A percentile compares a stretch with the other conserved stretches of the same genome.
These are phyloP conservation scores for Nannochloropsis oceanica DNA, from an alignment of 108 stramenopile species.

Conservation along the genomic window DNA sequence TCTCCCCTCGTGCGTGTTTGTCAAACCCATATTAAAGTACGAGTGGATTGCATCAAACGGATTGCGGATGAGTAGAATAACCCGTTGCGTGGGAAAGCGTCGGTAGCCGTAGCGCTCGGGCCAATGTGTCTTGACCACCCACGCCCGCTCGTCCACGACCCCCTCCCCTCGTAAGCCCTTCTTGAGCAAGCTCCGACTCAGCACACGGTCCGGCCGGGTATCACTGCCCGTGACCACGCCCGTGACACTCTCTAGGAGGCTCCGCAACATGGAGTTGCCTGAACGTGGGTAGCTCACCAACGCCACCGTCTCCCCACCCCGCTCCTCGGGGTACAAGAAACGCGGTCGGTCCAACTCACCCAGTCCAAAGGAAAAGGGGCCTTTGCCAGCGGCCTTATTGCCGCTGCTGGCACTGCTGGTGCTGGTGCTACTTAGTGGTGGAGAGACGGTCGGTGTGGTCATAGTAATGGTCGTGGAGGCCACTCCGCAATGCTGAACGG, in stretches of 20 bases:
- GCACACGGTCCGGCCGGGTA: constrained; percentile 57
- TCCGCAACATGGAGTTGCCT: constrained; percentile 19
- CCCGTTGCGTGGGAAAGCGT: constrained; percentile 32
- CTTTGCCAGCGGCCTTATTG: neutral
- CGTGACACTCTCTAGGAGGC: constrained; percentile 9
- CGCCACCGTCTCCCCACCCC: neutral
- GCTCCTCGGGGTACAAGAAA: neutral
- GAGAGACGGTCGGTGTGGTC: neutral
- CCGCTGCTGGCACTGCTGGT: neutral
- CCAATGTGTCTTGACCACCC: constrained; percentile 85
- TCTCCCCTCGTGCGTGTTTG: constrained; percentile 73
- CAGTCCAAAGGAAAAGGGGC: neutral
- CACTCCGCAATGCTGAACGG: neutral
- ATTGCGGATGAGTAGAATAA: constrained; percentile 76
- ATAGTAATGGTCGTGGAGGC: neutral
- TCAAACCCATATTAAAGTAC: constrained; percentile 80
- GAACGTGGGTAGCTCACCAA: constrained; percentile 24
- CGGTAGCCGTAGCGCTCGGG: constrained; percentile 72
- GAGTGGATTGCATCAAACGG: constrained; percentile 93
- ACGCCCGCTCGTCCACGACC: constrained; percentile 52
- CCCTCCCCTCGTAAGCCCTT: constrained; percentile 42
- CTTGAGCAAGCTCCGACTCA: constrained; percentile 23
- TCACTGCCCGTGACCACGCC: constrained; percentile 74
- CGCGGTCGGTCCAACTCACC: neutral
- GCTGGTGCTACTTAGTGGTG: neutral